Base-by-base conservation (phyloP, 306 rosid species). In the Medicago lupulina region DNA sequence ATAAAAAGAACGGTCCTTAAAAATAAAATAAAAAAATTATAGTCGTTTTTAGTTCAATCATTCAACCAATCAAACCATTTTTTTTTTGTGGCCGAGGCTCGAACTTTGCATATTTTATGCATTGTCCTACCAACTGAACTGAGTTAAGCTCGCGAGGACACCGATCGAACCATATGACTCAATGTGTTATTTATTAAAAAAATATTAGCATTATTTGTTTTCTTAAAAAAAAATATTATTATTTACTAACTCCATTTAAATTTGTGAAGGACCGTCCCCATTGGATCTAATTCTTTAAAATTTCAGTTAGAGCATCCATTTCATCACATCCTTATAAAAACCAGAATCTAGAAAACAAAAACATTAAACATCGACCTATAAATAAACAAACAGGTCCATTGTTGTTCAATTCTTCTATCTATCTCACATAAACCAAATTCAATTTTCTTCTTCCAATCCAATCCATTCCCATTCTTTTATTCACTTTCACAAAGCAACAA, bases 351-450 rank as follows among this genome's bases (percentile, higher is more conserved):
- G 41, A 57, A 3, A 31, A 44, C 6, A 12, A n/a, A n/a, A 28
- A 44, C 6, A 12, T 16, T 38, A 19, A 54, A 21, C 28, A 54
- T 3, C 0, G 3, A 54, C 31, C 31, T 28, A 28, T 18, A 13
- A 12, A 76, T 25, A 36, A 34, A 15, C 8, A 36, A 17, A 16
- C 41, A 73, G 41, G 39, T 58, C 31, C 19, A 12, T 62, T 9
- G n/a, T 12, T 4, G 1, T 54, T 54, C 31, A 3, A 19, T 55
- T 9, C 31, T 0, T 47, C 23, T 58, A 21, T 21, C 23, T 21
- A 8, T 3, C 67, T 49, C 76, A 69, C 80, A 84, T 63, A 82
- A 83, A 77, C 87, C 82, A 80, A 79, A 84, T 71, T 70, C 81
- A 43, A 10, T 49, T 5, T 53, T 43, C 16, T 62, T 64, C 43